Conservation (phyloP, 352 stramenopile species). For the Globisporangium rhizosaccharum region DNA sequence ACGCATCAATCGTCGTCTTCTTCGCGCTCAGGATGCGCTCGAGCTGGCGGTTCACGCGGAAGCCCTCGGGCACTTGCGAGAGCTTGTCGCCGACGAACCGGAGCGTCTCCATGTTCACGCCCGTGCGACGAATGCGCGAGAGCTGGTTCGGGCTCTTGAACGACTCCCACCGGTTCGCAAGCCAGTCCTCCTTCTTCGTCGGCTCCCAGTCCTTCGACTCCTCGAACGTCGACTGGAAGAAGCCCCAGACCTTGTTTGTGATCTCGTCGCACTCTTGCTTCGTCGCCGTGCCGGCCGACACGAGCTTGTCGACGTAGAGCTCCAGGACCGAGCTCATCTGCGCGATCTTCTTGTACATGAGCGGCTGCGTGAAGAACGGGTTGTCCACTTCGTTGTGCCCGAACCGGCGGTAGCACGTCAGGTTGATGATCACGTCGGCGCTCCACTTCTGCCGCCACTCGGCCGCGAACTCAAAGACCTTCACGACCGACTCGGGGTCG, state of each 20-base stretch:
- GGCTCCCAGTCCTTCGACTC: constrained; percentile 91
- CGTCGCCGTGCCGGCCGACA: constrained; percentile 30
- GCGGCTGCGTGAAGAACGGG: constrained; percentile 97
- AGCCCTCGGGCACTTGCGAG: constrained; percentile 74
- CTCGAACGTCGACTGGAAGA: constrained; percentile 91
- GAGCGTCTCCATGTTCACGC: constrained; percentile 90
- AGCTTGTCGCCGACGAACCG: constrained; percentile 89
- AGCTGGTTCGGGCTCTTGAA: constrained; percentile 96
- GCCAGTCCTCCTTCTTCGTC: constrained; percentile 92
- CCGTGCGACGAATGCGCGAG: constrained; percentile 88
- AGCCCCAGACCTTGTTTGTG: constrained; percentile 81
- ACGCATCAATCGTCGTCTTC: constrained; percentile 69
- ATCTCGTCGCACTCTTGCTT: constrained; percentile 89
- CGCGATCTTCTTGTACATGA: constrained; percentile 95
- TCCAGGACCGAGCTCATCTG: constrained; percentile 91
- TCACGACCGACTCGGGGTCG: constrained; percentile 88
- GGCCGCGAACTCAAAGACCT: constrained; percentile 87
- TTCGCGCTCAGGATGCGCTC: constrained; percentile 90
- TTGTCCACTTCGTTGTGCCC: constrained; percentile 99
- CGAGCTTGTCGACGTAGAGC: constrained; percentile 78
- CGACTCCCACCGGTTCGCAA: constrained; percentile 92
- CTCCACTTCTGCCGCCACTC: constrained; percentile 75
- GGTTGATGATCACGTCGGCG: constrained; percentile 96
- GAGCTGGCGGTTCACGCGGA: constrained; percentile 92
- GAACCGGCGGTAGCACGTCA: constrained; percentile 96